Evolutionary conservation across 1,139 yeast genomes (phyloP).

Genomic region (Suhomyces panamericanus): DNA sequence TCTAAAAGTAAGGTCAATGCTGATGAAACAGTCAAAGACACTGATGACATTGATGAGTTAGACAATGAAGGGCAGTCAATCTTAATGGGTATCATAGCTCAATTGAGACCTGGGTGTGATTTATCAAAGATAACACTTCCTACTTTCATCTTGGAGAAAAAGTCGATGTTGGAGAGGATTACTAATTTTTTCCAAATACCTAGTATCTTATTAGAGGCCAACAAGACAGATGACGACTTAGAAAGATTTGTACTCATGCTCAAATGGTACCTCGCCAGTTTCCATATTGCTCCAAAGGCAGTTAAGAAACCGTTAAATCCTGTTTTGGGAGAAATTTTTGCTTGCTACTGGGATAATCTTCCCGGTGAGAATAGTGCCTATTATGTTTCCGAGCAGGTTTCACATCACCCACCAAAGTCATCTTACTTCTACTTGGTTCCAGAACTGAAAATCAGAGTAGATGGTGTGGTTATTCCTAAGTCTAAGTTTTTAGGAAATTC

Average conservation of each 20-base stretch:
- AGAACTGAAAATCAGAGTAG: slow-evolving; percentile 75
- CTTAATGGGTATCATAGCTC: slow-evolving; percentile 81
- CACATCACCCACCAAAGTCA: slow-evolving; percentile 98
- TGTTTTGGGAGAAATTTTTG: slow-evolving; percentile 84
- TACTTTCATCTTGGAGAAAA: slow-evolving; percentile 90
- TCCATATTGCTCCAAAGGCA: slow-evolving; percentile 99
- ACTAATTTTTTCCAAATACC: slow-evolving; percentile 90
- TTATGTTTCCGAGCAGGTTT: slow-evolving; percentile 89
- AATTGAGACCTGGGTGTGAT: slow-evolving; percentile 90
- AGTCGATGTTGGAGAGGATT: slow-evolving; percentile 93
- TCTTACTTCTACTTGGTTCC: slow-evolving; percentile 90
- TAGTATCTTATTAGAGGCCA: slow-evolving; percentile 68
- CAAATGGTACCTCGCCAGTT: slow-evolving; percentile 88
- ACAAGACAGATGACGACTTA: slow-evolving; percentile 54
- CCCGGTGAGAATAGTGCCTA: slow-evolving; percentile 66
- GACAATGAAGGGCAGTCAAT: slow-evolving; percentile 89
- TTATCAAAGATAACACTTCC: slow-evolving; percentile 89
- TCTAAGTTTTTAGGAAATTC: slow-evolving; percentile 92
- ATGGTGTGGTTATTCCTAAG: slow-evolving; percentile 84
- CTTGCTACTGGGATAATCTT: slow-evolving; percentile 89
- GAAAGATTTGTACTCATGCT: slow-evolving; percentile 71
- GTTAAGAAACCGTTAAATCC: slow-evolving; percentile 97
- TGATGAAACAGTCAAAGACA: slow-evolving; percentile 13
- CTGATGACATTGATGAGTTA: slow-evolving; percentile 84
- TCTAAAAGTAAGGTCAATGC: slow-evolving; percentile 7